Evolutionary conservation across 495 filamentous ascomycete genomes (phyloP).

Genomic region (Talaromyces liani): DNA sequence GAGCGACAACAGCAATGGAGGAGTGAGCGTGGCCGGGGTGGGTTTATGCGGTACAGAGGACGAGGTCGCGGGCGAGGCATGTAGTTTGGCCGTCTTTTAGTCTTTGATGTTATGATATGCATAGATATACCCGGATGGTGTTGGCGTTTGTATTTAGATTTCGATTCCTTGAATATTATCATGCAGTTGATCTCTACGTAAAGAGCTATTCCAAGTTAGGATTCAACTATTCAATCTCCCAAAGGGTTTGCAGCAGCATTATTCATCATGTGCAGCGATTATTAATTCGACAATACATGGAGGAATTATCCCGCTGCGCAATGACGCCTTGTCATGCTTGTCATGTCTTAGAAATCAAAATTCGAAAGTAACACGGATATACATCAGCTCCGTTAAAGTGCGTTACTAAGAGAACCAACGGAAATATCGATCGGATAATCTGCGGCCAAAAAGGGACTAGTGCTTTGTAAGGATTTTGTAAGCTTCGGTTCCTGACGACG

Average conservation of each 20-base stretch:
- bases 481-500: background rate
- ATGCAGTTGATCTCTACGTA: background rate
- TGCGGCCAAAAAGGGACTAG: background rate
- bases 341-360: background rate
- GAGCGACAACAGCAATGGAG: constrained; percentile 46
- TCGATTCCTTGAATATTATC: background rate
- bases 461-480: constrained; percentile 6
- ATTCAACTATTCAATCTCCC: background rate
- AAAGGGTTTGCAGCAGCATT: background rate
- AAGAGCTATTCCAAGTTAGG: background rate
- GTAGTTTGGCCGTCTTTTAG: constrained; percentile 1
- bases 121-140: constrained; percentile 2
- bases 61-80: constrained; percentile 38
- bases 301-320: background rate
- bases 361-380: background rate
- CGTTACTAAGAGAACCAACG: background rate
- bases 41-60: constrained; percentile 43
- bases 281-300: background rate
- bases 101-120: background rate
- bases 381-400: background rate
- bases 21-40: constrained; percentile 38
- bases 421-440: background rate
- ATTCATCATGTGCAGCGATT: background rate
- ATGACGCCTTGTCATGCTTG: background rate
- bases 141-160: background rate